These are phyloP conservation scores for Sporopachydermia cereana DNA, from an alignment of 1,139 yeast species.

Conservation along the genomic window DNA sequence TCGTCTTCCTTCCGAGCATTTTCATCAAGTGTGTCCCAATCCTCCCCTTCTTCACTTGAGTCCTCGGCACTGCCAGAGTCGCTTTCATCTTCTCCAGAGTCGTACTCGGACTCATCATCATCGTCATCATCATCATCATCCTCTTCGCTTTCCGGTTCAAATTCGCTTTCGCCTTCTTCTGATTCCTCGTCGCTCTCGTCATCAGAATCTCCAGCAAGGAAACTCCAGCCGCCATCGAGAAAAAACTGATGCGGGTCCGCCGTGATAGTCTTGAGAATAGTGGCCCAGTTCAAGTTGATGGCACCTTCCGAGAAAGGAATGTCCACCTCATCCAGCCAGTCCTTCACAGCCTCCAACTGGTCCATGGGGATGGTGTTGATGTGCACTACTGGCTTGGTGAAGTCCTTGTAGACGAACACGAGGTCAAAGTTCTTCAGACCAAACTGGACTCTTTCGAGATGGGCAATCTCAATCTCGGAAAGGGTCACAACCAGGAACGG, in stretches of 20 bases:
- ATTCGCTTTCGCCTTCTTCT: slow-evolving; percentile 32
- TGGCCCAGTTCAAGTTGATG: slow-evolving; percentile 89
- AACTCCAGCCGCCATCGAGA: slow-evolving; percentile 92
- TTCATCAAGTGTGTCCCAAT: slow-evolving; percentile 27
- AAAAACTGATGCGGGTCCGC: slow-evolving; percentile 94
- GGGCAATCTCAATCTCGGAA: slow-evolving; percentile 89
- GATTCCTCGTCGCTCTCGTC: slow-evolving; percentile 41
- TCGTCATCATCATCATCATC: slow-evolving; percentile 71
- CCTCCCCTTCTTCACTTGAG: slow-evolving; percentile 31
- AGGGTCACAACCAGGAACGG: slow-evolving; percentile 88
- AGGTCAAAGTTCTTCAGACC: slow-evolving; percentile 94
- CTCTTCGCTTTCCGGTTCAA: slow-evolving; percentile 48
- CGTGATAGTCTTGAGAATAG: slow-evolving; percentile 87
- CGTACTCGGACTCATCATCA: slow-evolving; percentile 42
- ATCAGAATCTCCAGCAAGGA: slow-evolving; percentile 59
- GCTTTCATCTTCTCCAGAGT: slow-evolving; percentile 32
- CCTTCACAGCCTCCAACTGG: slow-evolving; percentile 81
- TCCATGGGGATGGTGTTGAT: slow-evolving; percentile 93
- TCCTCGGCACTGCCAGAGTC: slow-evolving; percentile 39
- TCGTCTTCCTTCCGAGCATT: slow-evolving; percentile 16
- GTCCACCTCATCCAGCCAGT: slow-evolving; percentile 94
- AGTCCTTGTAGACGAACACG: slow-evolving; percentile 91
- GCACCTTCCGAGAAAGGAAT: slow-evolving; percentile 93
- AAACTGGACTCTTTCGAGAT: slow-evolving; percentile 92
- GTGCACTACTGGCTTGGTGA: slow-evolving; percentile 76